These are phyloP conservation scores for Stephanodiscus triporus DNA, from an alignment of 108 stramenopile genomes.

Conservation along the genomic window DNA sequence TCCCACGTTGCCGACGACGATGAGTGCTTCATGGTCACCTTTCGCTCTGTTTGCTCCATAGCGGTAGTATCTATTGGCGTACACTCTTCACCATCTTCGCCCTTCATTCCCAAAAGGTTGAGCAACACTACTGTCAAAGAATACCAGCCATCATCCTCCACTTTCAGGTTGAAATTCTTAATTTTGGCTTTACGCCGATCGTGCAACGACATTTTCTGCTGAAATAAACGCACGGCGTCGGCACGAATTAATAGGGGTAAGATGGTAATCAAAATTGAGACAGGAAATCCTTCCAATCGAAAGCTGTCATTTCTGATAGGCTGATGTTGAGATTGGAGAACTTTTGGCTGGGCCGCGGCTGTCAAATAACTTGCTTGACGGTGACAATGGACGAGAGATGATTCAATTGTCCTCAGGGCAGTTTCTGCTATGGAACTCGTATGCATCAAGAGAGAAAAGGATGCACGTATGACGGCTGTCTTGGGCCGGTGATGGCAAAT, in stretches of 20 bases:
- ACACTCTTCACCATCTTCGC: conserved; percentile 12
- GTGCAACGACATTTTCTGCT: conserved; percentile 11
- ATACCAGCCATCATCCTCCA: conserved; percentile 49
- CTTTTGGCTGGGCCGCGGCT: neutral
- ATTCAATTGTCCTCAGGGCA: conserved; percentile 59
- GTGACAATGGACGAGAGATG: conserved; percentile 31
- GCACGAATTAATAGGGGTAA: conserved; percentile 57
- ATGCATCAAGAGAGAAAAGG: conserved; percentile 30
- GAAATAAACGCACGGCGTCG: conserved; percentile 58
- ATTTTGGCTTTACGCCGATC: neutral
- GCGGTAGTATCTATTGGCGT: neutral
- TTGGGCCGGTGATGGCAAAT: neutral
- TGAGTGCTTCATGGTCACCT: neutral
- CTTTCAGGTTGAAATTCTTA: neutral
- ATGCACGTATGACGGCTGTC: conserved; percentile 25
- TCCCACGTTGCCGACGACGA: conserved; percentile 31
- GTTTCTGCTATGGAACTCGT: conserved; percentile 51
- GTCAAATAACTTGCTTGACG: neutral
- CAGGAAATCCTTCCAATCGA: neutral
- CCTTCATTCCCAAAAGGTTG: conserved; percentile 37
- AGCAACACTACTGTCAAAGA: conserved; percentile 52
- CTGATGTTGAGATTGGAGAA: neutral
- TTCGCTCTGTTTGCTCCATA: neutral
- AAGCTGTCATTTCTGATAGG: neutral
- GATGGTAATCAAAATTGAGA: neutral